phyloP scores from a whole-genome alignment of 129 eudicot species.

The Mikania micrantha region DNA sequence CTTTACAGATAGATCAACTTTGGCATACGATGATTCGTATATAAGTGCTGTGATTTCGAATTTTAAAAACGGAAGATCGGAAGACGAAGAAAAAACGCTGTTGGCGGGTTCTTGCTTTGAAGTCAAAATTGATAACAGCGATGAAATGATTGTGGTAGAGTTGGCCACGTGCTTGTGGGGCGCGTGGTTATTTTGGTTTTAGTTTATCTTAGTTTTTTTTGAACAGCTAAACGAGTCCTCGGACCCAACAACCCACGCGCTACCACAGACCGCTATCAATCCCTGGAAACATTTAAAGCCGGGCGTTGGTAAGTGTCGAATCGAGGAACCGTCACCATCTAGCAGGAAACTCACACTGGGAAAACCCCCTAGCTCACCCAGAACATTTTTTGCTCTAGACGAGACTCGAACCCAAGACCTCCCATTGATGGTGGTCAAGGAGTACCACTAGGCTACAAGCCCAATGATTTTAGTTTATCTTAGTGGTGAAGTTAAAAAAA shows the following conservation, averaged over 20 bases:
- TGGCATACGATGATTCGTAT: not conserved
- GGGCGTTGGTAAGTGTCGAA: no score
- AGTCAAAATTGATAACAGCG: conserved; percentile 29
- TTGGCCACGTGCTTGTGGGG: conserved; percentile 13
- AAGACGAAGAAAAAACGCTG: conserved; percentile 6
- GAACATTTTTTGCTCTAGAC: no score
- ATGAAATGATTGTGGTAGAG: not conserved
- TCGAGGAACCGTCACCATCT: no score
- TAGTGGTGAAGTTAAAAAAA: not conserved
- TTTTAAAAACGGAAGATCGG: not conserved
- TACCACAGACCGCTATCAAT: no score
- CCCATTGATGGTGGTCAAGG: no score
- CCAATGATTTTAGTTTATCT: not conserved
- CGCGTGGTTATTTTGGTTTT: conserved; percentile 1
- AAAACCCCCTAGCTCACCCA: no score
- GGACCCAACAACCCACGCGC: no score
- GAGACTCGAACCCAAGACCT: no score
- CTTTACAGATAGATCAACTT: conserved; percentile 23
- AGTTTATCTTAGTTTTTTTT: not conserved
- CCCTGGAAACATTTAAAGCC: no score
- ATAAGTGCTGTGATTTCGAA: conserved; percentile 22
- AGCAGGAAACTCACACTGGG: no score
- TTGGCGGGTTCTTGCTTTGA: conserved; percentile 49
- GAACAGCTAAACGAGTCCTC: no score
- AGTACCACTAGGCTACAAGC: no score